Base-by-base conservation (phyloP, 257 asterid genomes). In the Jasminum sambac region DNA sequence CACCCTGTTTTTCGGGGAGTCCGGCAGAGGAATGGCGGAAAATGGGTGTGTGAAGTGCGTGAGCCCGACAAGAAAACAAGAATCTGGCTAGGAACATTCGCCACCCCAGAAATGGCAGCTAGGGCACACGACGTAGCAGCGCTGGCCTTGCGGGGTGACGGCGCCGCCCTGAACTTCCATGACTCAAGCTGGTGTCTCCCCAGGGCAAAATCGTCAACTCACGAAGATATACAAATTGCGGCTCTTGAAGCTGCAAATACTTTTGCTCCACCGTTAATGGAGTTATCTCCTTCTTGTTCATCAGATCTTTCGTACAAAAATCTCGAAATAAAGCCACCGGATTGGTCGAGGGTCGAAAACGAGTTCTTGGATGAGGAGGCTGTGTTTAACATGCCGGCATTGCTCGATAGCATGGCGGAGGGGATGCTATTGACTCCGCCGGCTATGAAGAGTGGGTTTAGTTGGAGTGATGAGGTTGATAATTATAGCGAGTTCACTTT, bases 361-460 rank as follows among this genome's bases (percentile, higher is more conserved):
- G 75, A 60, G 62, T 80, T 85, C 25, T 14, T 77, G 63, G 97
- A 90, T 63, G 97, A 90, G 69, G 97, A 90, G 69, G 96, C 71
- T 10, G 36, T 86, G 72, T 88, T 85, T 71, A 88, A 90, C 81
- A 78, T 88, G 94, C 96, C 97, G 23, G 76, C 26, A 4, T 79
- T 88, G 73, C 67, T 90, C 11, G 82, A 90, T 60, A 84, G 88
- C 79, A 88, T 90, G 97, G 97, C 97, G 14, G 97, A 90, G 77
- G 97, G 96, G 26, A 69, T 90, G 90, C 82, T 90, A 55, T 78
- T 90, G 0, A 90, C 97, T 58, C 97, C 97, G 2, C 80, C 85
- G 24, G 94, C 89, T 37, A 75, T 88, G 91, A 83, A 78, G 79
- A 82, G 68, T 75, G 95, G 91, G 0, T 84, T 84, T 60, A 77